These are phyloP conservation scores for Solanum chacoense DNA, from an alignment of 305 asterid species.

Conservation along the genomic window DNA sequence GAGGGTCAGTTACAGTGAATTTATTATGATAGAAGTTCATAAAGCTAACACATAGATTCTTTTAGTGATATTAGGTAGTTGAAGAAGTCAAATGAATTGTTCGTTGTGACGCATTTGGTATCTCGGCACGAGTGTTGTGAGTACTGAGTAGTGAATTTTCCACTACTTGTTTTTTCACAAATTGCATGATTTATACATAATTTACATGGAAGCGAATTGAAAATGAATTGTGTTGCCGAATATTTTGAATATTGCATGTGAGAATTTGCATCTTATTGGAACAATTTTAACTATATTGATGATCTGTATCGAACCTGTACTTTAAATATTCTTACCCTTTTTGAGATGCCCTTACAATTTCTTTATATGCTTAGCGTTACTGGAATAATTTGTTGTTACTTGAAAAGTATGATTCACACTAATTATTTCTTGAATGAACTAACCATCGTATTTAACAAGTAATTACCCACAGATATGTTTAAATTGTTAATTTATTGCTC, in stretches of 20 bases:
- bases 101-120: not conserved
- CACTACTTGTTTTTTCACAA: not conserved
- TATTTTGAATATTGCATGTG: not conserved
- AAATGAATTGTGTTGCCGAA: not conserved
- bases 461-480: not conserved
- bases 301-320: not conserved
- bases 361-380: not conserved
- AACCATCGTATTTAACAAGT: not conserved
- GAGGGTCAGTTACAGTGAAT: not conserved
- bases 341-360: not conserved
- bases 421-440: not conserved
- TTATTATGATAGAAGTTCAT: not conserved
- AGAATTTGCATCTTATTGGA: not conserved
- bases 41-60: not conserved
- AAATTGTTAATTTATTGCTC: not conserved
- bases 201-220: not conserved
- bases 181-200: not conserved
- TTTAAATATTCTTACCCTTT: not conserved
- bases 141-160: not conserved
- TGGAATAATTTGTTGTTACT: not conserved
- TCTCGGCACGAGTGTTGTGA: not conserved
- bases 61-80: not conserved
- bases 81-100: not conserved
- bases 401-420: not conserved
- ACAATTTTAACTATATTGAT: not conserved